Conservation (phyloP, 805 yeast species). For the Candida krabiensis region DNA sequence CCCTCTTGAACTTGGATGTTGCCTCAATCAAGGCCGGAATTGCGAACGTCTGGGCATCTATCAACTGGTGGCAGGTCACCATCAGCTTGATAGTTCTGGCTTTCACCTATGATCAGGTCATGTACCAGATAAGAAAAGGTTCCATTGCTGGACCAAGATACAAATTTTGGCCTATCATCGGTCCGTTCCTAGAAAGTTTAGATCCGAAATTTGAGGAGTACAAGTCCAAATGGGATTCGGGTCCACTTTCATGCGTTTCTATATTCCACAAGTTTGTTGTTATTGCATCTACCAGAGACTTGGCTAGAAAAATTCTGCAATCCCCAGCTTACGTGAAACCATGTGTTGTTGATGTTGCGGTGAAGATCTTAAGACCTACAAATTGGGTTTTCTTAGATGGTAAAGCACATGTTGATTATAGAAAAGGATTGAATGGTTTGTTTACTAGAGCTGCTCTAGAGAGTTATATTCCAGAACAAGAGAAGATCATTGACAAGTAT, state of each 20-base stretch:
- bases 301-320: constrained; percentile 82
- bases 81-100: constrained; percentile 46
- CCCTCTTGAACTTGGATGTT: constrained; percentile 8
- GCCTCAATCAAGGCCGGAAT: constrained; percentile 3
- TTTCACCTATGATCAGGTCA: constrained; percentile 70
- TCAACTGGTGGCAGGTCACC: constrained; percentile 57
- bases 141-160: constrained; percentile 84
- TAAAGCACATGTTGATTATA: constrained; percentile 90
- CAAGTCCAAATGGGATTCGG: constrained; percentile 90
- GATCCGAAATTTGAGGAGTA: constrained; percentile 96
- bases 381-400: constrained; percentile 99
- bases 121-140: constrained; percentile 80
- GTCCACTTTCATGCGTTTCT: constrained; percentile 93
- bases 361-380: constrained; percentile 88
- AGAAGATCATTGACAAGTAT: constrained; percentile 80
- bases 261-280: constrained; percentile 98
- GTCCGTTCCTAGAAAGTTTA: constrained; percentile 91
- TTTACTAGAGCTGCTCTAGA: constrained; percentile 84
- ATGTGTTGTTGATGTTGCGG: constrained; percentile 97
- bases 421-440: constrained; percentile 85
- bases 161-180: constrained; percentile 93
- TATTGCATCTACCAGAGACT: constrained; percentile 84
- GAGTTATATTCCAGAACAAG: constrained; percentile 81
- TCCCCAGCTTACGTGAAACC: constrained; percentile 91
- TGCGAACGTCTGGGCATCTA: constrained; percentile 13